Evolutionary conservation across 768 basidiomycete genomes (phyloP).

Genomic region (Inosperma sp.): DNA sequence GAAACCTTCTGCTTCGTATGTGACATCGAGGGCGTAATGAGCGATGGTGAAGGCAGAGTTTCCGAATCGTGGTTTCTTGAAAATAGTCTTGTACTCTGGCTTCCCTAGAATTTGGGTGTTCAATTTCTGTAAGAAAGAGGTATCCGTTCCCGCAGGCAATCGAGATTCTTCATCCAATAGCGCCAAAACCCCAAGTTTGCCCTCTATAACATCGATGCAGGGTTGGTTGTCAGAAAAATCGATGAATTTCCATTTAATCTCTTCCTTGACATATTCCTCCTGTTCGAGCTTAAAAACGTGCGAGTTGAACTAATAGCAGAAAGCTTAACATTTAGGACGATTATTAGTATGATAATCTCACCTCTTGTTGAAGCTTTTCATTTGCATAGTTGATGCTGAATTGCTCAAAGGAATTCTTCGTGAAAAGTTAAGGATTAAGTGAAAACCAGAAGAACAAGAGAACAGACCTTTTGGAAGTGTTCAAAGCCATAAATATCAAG

Average conservation of each 20-base stretch:
- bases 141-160: conserved; percentile 86
- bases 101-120: conserved; percentile 75
- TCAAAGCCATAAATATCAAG: conserved; percentile 98
- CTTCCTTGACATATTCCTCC: conserved; percentile 97
- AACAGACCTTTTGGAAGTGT: conserved; percentile 85
- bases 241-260: conserved; percentile 99
- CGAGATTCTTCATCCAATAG: conserved; percentile 98
- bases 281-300: conserved; percentile 99
- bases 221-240: conserved; percentile 99
- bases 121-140: conserved; percentile 90
- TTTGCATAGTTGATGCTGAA: conserved; percentile 99
- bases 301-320: conserved; percentile 88
- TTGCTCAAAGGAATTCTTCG: conserved; percentile 92
- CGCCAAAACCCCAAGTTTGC: conserved; percentile 91
- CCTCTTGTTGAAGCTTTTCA: conserved; percentile 97
- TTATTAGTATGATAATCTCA: conserved; percentile 26
- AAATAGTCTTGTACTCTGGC: conserved; percentile 80
- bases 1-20: conserved; percentile 97
- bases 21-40: conserved; percentile 97
- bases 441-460: neutral
- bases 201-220: conserved; percentile 98
- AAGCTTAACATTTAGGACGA: conserved; percentile 11
- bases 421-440: conserved; percentile 15
- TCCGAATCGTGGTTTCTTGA: conserved; percentile 99
- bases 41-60: conserved; percentile 96